phyloP scores from a whole-genome alignment of 2,329 filamentous ascomycete species.

The Penicillium sp. region DNA sequence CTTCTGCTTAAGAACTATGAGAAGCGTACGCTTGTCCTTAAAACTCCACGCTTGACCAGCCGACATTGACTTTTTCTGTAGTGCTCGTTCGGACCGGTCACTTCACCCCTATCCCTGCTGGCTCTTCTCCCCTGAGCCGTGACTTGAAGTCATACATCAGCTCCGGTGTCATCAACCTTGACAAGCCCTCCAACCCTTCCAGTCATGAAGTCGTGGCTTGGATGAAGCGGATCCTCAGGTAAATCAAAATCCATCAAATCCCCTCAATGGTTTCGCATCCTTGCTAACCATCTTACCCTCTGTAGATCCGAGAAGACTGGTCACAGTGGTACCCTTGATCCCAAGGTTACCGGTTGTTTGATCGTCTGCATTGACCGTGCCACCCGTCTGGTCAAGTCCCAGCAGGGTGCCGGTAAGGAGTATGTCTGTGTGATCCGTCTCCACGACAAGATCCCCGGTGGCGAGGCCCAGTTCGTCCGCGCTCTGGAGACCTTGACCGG shows the following conservation, averaged over 20 bases:
- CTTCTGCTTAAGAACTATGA: constrained; percentile 95
- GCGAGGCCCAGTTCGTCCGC: constrained; percentile 86
- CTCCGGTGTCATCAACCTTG: constrained; percentile 96
- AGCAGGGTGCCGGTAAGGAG: constrained; percentile 98
- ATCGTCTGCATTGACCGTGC: constrained; percentile 96
- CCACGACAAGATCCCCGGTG: constrained; percentile 91
- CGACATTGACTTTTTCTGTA: constrained; percentile 14
- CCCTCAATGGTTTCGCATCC: not conserved
- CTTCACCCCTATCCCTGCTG: constrained; percentile 93
- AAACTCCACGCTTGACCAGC: constrained; percentile 11
- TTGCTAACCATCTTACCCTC: constrained; percentile 19
- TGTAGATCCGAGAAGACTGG: constrained; percentile 87
- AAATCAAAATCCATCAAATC: constrained; percentile 29
- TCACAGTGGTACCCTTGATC: constrained; percentile 96
- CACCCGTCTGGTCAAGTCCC: constrained; percentile 95
- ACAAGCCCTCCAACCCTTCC: constrained; percentile 96
- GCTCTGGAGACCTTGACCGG: constrained; percentile 95
- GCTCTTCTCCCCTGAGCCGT: constrained; percentile 85
- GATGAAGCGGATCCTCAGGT: constrained; percentile 96
- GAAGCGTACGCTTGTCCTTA: constrained; percentile 63
- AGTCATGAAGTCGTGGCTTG: constrained; percentile 98
- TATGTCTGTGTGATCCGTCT: constrained; percentile 95
- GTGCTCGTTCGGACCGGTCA: constrained; percentile 92
- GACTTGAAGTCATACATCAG: constrained; percentile 97
- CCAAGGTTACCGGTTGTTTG: constrained; percentile 93